Base-by-base conservation (phyloP, 345 rosid species). In the Barbarea vulgaris region DNA sequence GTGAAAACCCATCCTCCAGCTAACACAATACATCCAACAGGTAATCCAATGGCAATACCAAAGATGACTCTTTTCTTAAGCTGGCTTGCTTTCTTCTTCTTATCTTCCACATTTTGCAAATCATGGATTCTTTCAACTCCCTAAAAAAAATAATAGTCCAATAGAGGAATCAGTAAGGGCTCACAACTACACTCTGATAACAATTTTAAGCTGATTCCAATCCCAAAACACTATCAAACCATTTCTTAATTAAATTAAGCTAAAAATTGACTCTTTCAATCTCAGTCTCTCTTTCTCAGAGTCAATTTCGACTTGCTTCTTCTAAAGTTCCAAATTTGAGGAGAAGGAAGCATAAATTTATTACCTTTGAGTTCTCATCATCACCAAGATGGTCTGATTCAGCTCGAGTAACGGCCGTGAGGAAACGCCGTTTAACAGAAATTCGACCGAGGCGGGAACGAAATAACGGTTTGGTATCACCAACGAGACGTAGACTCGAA, bases 1-100 rank as follows among this genome's bases (percentile, higher is more conserved):
- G 98, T 85, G 70, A 91, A 94, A 72, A 82, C 80, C 97, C 97
- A 91, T 67, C 93, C 92, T 57, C 98, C 98, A 51, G 93, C 93
- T 80, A 91, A 78, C 46, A 94, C 88, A 70, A 90, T 81, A 56
- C 85, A 94, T 51, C 95, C 98, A 24, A 69, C 87, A 19, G 87
- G 81, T 62, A 93, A 57, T 15, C 96, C 97, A 81, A 93, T 91
- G 4, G 80, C 98, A 12, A 93, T 82, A 44, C 97, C 98, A 83
- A 84, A 93, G 59, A 87, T 76, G 15, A 93, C 67, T 82, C 96
- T 85, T 70, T 89, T 87, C 81, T 75, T 83, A 69, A 90, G 72
- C 67, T 86, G 93, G 60, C 84, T 83, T 39, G 82, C 76, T 79
- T 84, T 89, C 75, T 71, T 77, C 77, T 78, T 83, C 66, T 75